Percentiles rank a stretch among this genome's conserved stretches.
Evolutionary conservation across 2,329 filamentous ascomycete genomes (phyloP).

Genomic region (Exophiala bonariae): DNA sequence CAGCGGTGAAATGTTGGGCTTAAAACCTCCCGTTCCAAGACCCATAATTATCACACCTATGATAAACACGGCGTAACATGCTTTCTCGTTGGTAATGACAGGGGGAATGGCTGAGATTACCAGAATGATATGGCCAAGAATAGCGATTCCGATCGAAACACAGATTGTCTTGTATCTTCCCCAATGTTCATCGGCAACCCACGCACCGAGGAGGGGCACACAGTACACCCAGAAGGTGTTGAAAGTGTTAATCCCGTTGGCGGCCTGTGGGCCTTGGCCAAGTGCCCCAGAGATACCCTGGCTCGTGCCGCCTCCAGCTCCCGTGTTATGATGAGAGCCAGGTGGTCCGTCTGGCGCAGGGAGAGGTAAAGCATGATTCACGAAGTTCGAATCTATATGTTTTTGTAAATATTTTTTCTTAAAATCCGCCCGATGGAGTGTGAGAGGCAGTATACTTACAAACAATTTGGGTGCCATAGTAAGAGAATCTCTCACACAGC

Average conservation of each 20-base stretch:
- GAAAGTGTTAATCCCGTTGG: slow-evolving; percentile 56
- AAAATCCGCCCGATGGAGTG: neutral
- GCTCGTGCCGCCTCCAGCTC: slow-evolving; percentile 42
- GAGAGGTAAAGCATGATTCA: slow-evolving; percentile 35
- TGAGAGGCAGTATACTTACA: slow-evolving; percentile 45
- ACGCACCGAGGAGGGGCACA: slow-evolving; percentile 35
- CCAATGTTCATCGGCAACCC: slow-evolving; percentile 51
- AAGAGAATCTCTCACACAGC: slow-evolving; percentile 74
- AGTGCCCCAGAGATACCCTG: slow-evolving; percentile 56
- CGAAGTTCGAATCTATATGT: slow-evolving; percentile 56
- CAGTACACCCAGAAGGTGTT: slow-evolving; percentile 55
- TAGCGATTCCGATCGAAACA: slow-evolving; percentile 30
- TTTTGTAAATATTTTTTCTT: too few species aligned
- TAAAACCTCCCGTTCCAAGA: slow-evolving; percentile 67
- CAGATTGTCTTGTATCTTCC: slow-evolving; percentile 47
- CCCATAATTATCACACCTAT: slow-evolving; percentile 37
- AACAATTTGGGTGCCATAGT: slow-evolving; percentile 70
- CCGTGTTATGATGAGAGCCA: slow-evolving; percentile 38
- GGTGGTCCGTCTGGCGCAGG: slow-evolving; percentile 48
- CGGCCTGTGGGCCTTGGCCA: slow-evolving; percentile 55
- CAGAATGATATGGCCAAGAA: slow-evolving; percentile 37
- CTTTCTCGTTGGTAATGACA: slow-evolving; percentile 27
- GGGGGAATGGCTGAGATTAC: slow-evolving; percentile 30
- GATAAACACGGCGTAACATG: slow-evolving; percentile 28
- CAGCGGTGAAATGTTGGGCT: slow-evolving; percentile 72